Percentiles rank a stretch among this genome's conserved stretches.
Conservation (phyloP, 345 rosid genomes). For the Gossypium australe region DNA sequence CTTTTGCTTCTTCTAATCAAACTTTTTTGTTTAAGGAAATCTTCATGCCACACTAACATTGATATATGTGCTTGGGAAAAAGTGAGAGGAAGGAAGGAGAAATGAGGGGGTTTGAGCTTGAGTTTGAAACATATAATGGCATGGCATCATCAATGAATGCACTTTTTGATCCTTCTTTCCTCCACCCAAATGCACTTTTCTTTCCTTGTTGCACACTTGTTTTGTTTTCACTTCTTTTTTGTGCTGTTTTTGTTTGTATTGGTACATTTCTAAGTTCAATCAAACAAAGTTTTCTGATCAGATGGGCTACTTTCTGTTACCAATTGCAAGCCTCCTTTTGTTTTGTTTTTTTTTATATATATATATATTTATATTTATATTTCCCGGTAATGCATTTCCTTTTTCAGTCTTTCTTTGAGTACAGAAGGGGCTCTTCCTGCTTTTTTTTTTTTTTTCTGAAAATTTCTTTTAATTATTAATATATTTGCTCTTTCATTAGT, state of each 20-base stretch:
- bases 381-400: constrained; percentile 27
- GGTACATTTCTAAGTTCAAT: background rate
- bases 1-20: constrained; percentile 13
- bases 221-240: background rate
- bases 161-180: constrained; percentile 13
- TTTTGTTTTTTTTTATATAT: no score
- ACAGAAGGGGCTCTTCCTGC: background rate
- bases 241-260: background rate
- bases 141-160: background rate
- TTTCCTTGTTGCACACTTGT: background rate
- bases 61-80: constrained; percentile 5
- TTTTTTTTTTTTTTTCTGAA: background rate
- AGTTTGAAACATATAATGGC: background rate
- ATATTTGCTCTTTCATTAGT: background rate
- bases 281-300: constrained; percentile 17
- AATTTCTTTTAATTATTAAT: background rate
- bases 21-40: constrained; percentile 8
- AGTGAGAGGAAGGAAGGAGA: background rate
- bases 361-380: constrained; percentile 7
- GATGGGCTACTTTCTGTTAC: background rate
- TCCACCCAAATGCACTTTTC: constrained; percentile 12
- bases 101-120: background rate
- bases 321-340: background rate
- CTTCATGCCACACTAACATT: background rate
- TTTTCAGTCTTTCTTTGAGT: constrained; percentile 16